Conservation (phyloP, 495 filamentous ascomycete species). For the Cladorrhinum samala region DNA sequence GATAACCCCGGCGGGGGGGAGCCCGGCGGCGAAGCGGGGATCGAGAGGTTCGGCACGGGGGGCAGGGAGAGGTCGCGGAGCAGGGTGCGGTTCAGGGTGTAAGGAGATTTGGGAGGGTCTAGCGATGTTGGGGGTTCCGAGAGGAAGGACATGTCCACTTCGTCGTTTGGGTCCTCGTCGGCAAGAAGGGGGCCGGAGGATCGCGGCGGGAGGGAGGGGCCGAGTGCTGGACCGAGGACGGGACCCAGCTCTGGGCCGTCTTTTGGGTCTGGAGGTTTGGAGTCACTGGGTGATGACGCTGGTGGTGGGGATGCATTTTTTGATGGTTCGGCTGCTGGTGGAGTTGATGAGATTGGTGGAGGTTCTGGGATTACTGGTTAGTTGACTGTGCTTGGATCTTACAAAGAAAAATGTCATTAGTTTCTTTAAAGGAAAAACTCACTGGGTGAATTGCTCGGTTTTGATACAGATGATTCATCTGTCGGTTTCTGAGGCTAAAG, state of each 20-base stretch:
- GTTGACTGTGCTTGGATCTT: background rate
- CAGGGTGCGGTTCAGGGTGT: constrained; percentile 57
- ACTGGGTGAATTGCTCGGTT: background rate
- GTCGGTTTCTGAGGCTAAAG: constrained; percentile 3
- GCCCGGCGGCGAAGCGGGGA: constrained; percentile 78
- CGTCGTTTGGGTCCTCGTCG: constrained; percentile 3
- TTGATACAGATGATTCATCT: background rate
- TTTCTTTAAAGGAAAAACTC: too few species aligned
- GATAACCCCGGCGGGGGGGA: constrained; percentile 52
- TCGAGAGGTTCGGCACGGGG: constrained; percentile 67
- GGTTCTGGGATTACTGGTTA: background rate
- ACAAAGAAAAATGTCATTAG: background rate
- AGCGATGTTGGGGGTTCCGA: constrained; percentile 1
- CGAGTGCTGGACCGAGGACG: constrained; percentile 29
- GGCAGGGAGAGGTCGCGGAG: constrained; percentile 82
- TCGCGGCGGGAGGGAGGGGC: constrained; percentile 15
- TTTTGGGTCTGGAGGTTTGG: background rate
- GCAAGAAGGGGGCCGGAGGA: constrained; percentile 1
- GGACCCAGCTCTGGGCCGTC: constrained; percentile 24
- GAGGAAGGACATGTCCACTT: constrained; percentile 22
- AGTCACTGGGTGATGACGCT: background rate
- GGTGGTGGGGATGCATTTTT: background rate
- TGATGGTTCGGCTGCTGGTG: background rate
- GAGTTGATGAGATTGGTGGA: background rate
- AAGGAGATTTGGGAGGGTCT: constrained; percentile 56